Evolutionary conservation across 2,329 filamentous ascomycete species (phyloP).

Genomic region (Xylaria sp.): DNA sequence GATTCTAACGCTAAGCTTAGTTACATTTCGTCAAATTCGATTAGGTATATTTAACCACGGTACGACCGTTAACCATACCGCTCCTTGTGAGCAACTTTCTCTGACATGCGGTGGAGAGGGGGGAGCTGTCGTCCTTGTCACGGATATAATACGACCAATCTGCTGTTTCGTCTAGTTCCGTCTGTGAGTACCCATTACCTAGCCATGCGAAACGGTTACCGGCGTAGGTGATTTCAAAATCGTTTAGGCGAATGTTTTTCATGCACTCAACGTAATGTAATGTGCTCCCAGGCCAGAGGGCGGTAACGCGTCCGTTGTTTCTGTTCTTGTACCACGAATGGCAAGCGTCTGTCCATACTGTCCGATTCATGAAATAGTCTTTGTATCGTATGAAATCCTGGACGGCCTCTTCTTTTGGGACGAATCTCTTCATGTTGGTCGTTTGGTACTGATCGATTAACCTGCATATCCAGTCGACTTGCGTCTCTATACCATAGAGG

Average conservation of each 20-base stretch:
- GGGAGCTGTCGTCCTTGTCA: constrained; percentile 25
- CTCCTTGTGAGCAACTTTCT: constrained; percentile 34
- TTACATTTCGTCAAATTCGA: neutral
- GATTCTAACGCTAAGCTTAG: too few species aligned
- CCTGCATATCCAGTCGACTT: constrained; percentile 36
- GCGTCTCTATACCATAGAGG: constrained; percentile 32
- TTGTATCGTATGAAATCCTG: constrained; percentile 47
- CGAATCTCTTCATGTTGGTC: constrained; percentile 34
- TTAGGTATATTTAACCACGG: neutral
- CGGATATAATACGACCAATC: constrained; percentile 37
- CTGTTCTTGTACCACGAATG: constrained; percentile 39
- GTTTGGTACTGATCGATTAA: constrained; percentile 37
- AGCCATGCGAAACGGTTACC: constrained; percentile 39
- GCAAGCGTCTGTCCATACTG: constrained; percentile 41
- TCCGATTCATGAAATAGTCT: constrained; percentile 43
- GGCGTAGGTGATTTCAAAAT: constrained; percentile 38
- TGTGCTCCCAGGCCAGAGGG: constrained; percentile 37
- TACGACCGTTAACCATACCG: constrained; percentile 19
- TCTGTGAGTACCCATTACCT: constrained; percentile 36
- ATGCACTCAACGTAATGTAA: constrained; percentile 40
- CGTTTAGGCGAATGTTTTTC: constrained; percentile 41
- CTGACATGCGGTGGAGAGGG: constrained; percentile 26
- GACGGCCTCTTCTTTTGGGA: constrained; percentile 38
- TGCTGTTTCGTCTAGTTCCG: constrained; percentile 31
- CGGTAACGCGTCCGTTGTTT: constrained; percentile 27